phyloP scores from a whole-genome alignment of 306 rosid genomes.

The Spatholobus suberectus region DNA sequence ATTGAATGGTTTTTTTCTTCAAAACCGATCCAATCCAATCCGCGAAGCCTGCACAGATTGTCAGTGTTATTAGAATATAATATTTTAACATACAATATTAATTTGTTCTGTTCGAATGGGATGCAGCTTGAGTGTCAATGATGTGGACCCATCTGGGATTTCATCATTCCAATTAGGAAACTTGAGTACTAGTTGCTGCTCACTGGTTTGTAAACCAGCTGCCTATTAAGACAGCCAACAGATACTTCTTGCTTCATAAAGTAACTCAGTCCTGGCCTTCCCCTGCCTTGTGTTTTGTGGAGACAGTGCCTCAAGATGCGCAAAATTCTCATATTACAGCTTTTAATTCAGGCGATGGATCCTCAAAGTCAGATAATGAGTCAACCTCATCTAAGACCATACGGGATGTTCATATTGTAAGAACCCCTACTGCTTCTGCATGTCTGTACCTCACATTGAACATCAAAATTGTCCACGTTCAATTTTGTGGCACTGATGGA shows the following conservation, averaged over 20 bases:
- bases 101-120: neutral
- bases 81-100: neutral
- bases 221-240: conserved; percentile 32
- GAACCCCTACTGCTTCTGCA: conserved; percentile 42
- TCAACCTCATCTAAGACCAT: conserved; percentile 54
- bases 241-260: conserved; percentile 42
- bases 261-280: conserved; percentile 68
- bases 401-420: conserved; percentile 81
- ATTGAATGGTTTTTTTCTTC: too few species aligned
- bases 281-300: conserved; percentile 58
- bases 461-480: neutral
- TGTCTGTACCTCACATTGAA: neutral
- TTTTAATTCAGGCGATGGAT: conserved; percentile 56
- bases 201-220: conserved; percentile 35
- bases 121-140: conserved; percentile 44
- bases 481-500: neutral
- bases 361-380: conserved; percentile 36
- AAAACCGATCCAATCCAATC: too few species aligned
- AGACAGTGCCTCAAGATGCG: conserved; percentile 56
- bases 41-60: neutral
- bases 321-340: conserved; percentile 61
- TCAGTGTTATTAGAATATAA: neutral
- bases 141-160: conserved; percentile 40
- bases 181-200: conserved; percentile 43
- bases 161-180: conserved; percentile 43